Evolutionary conservation across 768 basidiomycete species (phyloP), one percentile per base, ranked within the genome.

Genomic region (Boletus coccyginus): DNA sequence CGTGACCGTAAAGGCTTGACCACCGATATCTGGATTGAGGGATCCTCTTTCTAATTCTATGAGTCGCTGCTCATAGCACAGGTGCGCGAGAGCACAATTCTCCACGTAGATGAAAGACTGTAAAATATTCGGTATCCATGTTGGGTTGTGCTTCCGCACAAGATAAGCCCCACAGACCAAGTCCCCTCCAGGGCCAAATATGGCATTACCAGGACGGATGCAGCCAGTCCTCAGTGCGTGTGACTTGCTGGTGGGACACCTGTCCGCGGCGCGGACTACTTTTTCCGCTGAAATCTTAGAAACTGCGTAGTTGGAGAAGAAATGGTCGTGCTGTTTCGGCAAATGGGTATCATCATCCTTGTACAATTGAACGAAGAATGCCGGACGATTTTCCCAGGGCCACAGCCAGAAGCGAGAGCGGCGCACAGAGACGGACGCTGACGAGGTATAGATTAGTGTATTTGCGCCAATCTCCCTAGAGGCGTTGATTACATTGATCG

Each of bases 221-320:
- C 82, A 86, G 0, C 90, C 88, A 9, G 88, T 91, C 49, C 86
- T 78, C 44, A 91, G 66, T 13, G 74, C 63, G 21, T 57, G 54
- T 42, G 57, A 19, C 73, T 65, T 17, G 14, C 56, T 67, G 5
- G 73, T 71, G 2, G 62, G 55, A n/a, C 72, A 66, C 55, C 70
- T 52, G 72, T 81, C 61, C 68, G 81, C 67, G 60, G 64, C 60
- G 51, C 79, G 72, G 13, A 84, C 80, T 12, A 69, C 64, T 36
- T 59, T 59, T 66, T 92, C 90, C 1, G 81, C 88, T 29, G 74
- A 69, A 9, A 73, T 62, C 66, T 92, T 92, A 40, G 86, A 82
- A 24, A 74, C 80, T 0, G 89, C 87, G 54, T 92, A 92, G 66
- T 91, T 92, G 13, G 89, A 91, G 70, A 89, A 90, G 67, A 84